These are phyloP conservation scores for Solanum pinnatisectum DNA, from an alignment of 257 asterid genomes.

Conservation along the genomic window DNA sequence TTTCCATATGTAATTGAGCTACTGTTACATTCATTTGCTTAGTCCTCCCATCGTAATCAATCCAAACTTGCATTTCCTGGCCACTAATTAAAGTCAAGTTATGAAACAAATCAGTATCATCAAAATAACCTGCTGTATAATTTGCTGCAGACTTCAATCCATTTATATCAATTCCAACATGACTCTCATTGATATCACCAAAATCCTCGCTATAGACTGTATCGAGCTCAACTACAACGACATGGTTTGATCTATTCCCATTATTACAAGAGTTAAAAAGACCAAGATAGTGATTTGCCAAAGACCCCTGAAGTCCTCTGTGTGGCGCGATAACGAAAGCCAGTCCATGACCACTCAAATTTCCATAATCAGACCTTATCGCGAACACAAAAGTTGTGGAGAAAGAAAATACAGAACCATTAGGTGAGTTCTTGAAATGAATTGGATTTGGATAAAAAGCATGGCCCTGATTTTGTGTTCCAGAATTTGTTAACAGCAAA, in stretches of 20 bases:
- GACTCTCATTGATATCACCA: conserved; percentile 37
- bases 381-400: conserved; percentile 50
- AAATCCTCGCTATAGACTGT: conserved; percentile 32
- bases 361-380: conserved; percentile 29
- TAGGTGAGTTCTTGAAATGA: conserved; percentile 29
- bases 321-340: conserved; percentile 46
- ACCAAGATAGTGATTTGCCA: conserved; percentile 39
- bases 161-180: conserved; percentile 50
- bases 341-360: conserved; percentile 45
- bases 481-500: conserved; percentile 32
- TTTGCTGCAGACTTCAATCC: conserved; percentile 14
- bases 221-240: conserved; percentile 56
- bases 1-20: conserved; percentile 18
- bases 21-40: conserved; percentile 26
- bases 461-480: conserved; percentile 30
- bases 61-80: conserved; percentile 39
- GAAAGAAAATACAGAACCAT: conserved; percentile 29
- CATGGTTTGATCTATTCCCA: conserved; percentile 34
- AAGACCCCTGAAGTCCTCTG: conserved; percentile 22
- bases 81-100: conserved; percentile 38
- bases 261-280: conserved; percentile 34
- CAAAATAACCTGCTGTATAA: conserved; percentile 29
- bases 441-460: conserved; percentile 45
- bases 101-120: conserved; percentile 3
- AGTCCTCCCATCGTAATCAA: conserved; percentile 27